These are phyloP conservation scores for Strobilomyces dryophilus DNA, from an alignment of 768 basidiomycete species.

Conservation along the genomic window DNA sequence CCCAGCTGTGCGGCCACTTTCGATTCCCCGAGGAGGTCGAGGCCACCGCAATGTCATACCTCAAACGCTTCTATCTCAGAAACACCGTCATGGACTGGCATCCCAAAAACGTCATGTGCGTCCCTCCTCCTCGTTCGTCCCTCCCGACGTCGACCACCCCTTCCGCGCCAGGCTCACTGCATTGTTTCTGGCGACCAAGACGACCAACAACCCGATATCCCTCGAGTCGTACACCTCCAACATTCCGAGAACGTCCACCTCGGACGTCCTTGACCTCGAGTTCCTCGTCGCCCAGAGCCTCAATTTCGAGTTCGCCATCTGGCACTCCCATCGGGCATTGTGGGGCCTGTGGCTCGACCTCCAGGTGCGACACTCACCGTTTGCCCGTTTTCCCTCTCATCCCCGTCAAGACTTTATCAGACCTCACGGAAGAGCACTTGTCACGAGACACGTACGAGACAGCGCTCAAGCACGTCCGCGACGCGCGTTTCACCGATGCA, in stretches of 20 bases:
- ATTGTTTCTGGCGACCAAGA: slow-evolving; percentile 93
- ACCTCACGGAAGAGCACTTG: slow-evolving; percentile 42
- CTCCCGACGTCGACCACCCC: background rate
- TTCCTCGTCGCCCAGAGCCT: slow-evolving; percentile 95
- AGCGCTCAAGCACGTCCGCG: slow-evolving; percentile 64
- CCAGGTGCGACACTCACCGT: slow-evolving; percentile 50
- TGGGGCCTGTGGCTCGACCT: slow-evolving; percentile 89
- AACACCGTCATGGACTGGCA: slow-evolving; percentile 99
- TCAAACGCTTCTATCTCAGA: slow-evolving; percentile 95
- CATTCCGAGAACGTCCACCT: slow-evolving; percentile 75
- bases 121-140: slow-evolving; percentile 2
- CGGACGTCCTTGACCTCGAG: slow-evolving; percentile 90
- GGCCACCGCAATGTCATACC: slow-evolving; percentile 85
- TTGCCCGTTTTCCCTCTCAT: slow-evolving; percentile 9
- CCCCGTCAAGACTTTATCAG: slow-evolving; percentile 51
- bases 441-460: slow-evolving; percentile 56
- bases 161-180: slow-evolving; percentile 74
- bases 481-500: slow-evolving; percentile 85
- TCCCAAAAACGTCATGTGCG: slow-evolving; percentile 96
- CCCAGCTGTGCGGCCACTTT: slow-evolving; percentile 79
- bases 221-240: slow-evolving; percentile 79
- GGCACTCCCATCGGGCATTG: slow-evolving; percentile 84
- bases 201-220: slow-evolving; percentile 90
- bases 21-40: slow-evolving; percentile 90
- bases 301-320: slow-evolving; percentile 89